These are phyloP conservation scores for Elsinoe ampelina DNA, from an alignment of 2,329 filamentous ascomycete genomes.

Conservation along the genomic window DNA sequence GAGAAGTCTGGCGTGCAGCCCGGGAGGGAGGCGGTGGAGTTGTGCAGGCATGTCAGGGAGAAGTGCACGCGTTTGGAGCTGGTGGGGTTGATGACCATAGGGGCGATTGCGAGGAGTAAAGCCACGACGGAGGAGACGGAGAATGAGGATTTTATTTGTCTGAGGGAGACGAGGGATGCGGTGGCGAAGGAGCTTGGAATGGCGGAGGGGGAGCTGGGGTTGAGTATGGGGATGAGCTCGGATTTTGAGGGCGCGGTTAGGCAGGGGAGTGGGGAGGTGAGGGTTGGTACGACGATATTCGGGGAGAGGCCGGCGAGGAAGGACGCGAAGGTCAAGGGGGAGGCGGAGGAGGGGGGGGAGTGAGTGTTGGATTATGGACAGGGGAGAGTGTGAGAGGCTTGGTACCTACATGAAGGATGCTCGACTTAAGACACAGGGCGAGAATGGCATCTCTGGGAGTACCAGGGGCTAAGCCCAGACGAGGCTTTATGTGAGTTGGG, in stretches of 20 bases:
- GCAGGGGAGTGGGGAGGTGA: slow-evolving; percentile 79
- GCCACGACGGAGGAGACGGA: slow-evolving; percentile 63
- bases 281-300: slow-evolving; percentile 91
- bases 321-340: slow-evolving; percentile 57
- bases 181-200: slow-evolving; percentile 55
- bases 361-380: not conserved
- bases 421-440: too few relatives aligned
- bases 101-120: slow-evolving; percentile 77
- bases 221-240: slow-evolving; percentile 98
- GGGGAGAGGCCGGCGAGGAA: slow-evolving; percentile 69
- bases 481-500: too few relatives aligned
- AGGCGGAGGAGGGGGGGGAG: slow-evolving; percentile 18
- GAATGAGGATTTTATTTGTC: slow-evolving; percentile 76
- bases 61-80: slow-evolving; percentile 65
- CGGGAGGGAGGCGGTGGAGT: slow-evolving; percentile 45
- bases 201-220: slow-evolving; percentile 54
- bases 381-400: not conserved
- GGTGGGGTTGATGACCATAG: slow-evolving; percentile 91
- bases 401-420: too few relatives aligned
- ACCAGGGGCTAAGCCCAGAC: too few relatives aligned
- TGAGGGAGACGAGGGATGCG: slow-evolving; percentile 61
- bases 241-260: slow-evolving; percentile 85
- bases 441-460: too few relatives aligned
- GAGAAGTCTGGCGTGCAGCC: slow-evolving; percentile 76
- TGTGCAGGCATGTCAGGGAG: slow-evolving; percentile 62